These are phyloP conservation scores for Naganishia cerealis DNA, from an alignment of 1,284 basidiomycete species.

Conservation along the genomic window DNA sequence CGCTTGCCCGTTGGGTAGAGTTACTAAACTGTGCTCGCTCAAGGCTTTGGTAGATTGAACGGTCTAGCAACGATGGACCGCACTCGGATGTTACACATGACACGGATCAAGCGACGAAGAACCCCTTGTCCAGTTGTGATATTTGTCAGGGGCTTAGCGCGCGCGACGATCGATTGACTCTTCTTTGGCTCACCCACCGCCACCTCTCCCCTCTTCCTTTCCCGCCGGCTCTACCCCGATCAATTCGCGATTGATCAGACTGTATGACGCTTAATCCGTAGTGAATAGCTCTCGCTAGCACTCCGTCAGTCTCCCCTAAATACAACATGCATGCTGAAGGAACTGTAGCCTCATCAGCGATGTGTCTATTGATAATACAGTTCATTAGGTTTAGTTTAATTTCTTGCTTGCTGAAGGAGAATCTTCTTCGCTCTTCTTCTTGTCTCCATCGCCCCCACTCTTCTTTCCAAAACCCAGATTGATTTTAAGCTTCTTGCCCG, in stretches of 20 bases:
- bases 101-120: too few relatives aligned
- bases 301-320: neutral
- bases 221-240: too few relatives aligned
- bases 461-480: slow-evolving; percentile 45
- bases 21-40: neutral
- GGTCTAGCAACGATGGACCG: too few relatives aligned
- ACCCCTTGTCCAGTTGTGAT: too few relatives aligned
- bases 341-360: neutral
- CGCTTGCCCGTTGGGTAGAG: neutral
- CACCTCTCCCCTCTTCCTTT: too few relatives aligned
- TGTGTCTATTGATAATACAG: slow-evolving; percentile 7
- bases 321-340: slow-evolving; percentile 5
- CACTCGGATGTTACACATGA: too few relatives aligned
- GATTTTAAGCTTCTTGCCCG: slow-evolving; percentile 73
- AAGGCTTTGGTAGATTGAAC: neutral
- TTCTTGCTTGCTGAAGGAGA: neutral
- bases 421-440: slow-evolving; percentile 17
- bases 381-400: neutral
- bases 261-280: too few relatives aligned
- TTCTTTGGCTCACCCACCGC: too few relatives aligned
- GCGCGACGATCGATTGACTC: too few relatives aligned
- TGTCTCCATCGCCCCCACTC: slow-evolving; percentile 11
- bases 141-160: too few relatives aligned
- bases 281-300: too few relatives aligned
- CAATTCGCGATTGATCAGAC: too few relatives aligned